These are phyloP conservation scores for Jatropha podagrica DNA, from an alignment of 441 rosid genomes.

Conservation along the genomic window DNA sequence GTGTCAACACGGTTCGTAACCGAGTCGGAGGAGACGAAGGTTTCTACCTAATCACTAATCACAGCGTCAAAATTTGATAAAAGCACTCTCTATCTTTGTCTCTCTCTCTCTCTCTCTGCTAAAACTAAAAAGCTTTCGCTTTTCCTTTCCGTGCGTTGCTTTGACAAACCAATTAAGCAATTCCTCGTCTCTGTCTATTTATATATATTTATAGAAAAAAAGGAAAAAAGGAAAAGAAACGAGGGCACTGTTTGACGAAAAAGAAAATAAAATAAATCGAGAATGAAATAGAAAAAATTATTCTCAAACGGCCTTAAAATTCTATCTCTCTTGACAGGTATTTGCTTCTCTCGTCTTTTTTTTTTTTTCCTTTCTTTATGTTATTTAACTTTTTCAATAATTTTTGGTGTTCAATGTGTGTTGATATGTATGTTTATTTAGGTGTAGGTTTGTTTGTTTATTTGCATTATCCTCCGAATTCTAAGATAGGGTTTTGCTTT, in stretches of 20 bases:
- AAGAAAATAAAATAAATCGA: background rate
- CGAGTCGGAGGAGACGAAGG: background rate
- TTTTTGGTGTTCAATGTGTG: conserved; percentile 2
- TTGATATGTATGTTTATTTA: conserved; percentile 14
- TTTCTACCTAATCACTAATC: background rate
- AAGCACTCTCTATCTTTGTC: background rate
- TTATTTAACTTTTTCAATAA: background rate
- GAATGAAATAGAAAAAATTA: background rate
- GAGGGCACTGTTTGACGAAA: background rate
- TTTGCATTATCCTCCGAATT: conserved; percentile 44
- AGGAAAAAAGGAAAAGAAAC: background rate
- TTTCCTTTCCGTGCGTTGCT: background rate
- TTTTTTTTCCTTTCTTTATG: conserved; percentile 19
- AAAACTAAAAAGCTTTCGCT: background rate
- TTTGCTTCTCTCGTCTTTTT: conserved; percentile 9
- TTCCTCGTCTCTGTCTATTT: background rate
- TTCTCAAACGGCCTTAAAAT: conserved; percentile 13
- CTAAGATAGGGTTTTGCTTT: conserved; percentile 36
- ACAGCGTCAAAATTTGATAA: background rate
- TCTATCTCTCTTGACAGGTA: conserved; percentile 24
- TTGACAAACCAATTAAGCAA: conserved; percentile 3
- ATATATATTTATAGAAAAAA: background rate
- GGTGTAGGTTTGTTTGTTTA: conserved; percentile 5
- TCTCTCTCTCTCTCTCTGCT: background rate
- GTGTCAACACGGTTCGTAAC: background rate